Conservation (phyloP, 1,139 yeast genomes). For the Candida tropicalis region DNA sequence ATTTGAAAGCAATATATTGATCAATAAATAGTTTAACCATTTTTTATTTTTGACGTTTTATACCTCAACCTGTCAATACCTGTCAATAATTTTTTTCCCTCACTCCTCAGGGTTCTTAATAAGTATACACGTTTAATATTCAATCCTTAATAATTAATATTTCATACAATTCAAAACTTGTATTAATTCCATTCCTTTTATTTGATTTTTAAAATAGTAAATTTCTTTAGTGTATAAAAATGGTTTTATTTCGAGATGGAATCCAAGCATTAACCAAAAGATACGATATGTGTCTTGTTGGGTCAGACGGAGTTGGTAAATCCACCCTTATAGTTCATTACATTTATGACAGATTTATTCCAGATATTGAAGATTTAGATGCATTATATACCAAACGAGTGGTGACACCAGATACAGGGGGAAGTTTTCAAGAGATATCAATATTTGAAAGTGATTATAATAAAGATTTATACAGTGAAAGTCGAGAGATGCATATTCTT, state of each 20-base stretch:
- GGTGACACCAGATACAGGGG: constrained; percentile 9
- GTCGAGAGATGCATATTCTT: constrained; percentile 29
- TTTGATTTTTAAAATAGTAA: too few relatives aligned
- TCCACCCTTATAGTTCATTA: constrained; percentile 31
- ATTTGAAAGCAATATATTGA: too few relatives aligned
- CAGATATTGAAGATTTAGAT: constrained; percentile 30
- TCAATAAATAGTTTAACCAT: too few relatives aligned
- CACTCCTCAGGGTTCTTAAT: too few relatives aligned
- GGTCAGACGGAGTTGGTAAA: constrained; percentile 33
- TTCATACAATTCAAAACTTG: too few relatives aligned
- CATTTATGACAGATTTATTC: constrained; percentile 26
- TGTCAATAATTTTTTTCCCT: too few relatives aligned
- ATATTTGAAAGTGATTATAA: constrained; percentile 30
- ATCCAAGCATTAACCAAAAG: constrained; percentile 26
- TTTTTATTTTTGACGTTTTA: too few relatives aligned
- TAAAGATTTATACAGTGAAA: constrained; percentile 31
- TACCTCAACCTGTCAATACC: too few relatives aligned
- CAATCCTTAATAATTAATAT: too few relatives aligned
- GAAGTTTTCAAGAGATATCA: constrained; percentile 26
- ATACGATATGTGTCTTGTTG: constrained; percentile 39
- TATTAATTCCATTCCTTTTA: too few relatives aligned
- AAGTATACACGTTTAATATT: too few relatives aligned
- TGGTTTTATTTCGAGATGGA: constrained; percentile 10
- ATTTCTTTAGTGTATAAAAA: not conserved
- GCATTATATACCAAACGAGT: constrained; percentile 30